Evolutionary conservation across 495 filamentous ascomycete species (phyloP).

Genomic region (Aspergillus funiculosus): DNA sequence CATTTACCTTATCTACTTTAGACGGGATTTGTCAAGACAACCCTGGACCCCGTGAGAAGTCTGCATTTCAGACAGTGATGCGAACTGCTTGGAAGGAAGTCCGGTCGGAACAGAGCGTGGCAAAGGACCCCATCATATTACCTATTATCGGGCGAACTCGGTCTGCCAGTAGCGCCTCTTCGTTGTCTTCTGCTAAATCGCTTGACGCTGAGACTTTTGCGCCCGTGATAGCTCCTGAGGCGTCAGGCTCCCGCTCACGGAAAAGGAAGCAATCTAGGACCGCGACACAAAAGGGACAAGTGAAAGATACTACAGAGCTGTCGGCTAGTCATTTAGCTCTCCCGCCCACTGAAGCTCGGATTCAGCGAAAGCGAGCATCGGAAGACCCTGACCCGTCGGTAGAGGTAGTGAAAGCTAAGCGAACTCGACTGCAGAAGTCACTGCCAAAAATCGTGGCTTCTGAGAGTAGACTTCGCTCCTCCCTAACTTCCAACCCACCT

Average conservation of each 20-base stretch:
- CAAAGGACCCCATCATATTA: not conserved
- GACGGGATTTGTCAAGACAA: conserved; percentile 23
- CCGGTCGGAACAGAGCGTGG: conserved; percentile 12
- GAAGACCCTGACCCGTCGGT: conserved; percentile 26
- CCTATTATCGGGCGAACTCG: conserved; percentile 14
- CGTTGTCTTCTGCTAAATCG: conserved; percentile 39
- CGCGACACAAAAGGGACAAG: conserved; percentile 20
- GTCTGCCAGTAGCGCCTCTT: conserved; percentile 44
- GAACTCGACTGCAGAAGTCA: conserved; percentile 24
- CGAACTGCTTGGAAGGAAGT: conserved; percentile 21
- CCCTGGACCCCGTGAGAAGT: conserved; percentile 20
- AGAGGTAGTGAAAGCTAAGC: conserved; percentile 25
- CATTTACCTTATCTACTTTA: conserved; percentile 23
- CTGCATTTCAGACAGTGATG: conserved; percentile 26
- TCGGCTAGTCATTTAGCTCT: conserved; percentile 13
- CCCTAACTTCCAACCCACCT: conserved; percentile 13
- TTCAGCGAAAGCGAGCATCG: conserved; percentile 26
- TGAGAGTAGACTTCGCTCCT: conserved; percentile 26
- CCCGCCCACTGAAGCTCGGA: conserved; percentile 12
- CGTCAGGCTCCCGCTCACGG: conserved; percentile 18
- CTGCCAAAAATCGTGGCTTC: conserved; percentile 18
- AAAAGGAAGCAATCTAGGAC: conserved; percentile 29
- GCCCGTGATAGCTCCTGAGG: conserved; percentile 12
- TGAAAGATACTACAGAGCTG: conserved; percentile 13
- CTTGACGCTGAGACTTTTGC: conserved; percentile 27